Base-by-base conservation (phyloP, 495 filamentous ascomycete genomes). In the Pyrenula aspistea region DNA sequence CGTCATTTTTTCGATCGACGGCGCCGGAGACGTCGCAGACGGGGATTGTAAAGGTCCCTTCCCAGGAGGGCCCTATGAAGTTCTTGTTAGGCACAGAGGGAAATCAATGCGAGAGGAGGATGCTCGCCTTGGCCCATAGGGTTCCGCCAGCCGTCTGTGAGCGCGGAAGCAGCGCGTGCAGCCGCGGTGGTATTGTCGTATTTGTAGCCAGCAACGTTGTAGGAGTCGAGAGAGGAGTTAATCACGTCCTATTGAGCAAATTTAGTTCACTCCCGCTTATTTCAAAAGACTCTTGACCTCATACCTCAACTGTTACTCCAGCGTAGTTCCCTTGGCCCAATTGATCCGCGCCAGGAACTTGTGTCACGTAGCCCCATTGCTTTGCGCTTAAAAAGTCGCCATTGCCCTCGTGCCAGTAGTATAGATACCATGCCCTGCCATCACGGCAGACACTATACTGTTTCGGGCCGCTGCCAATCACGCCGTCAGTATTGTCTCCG, bases 381-480 rank as follows among this genome's bases (percentile, higher is more conserved):
- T 69, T 60, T 12, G 59, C 56, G 2, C 57, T 68, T 0, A 53
- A 55, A 2, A 60, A 63, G 31, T 61, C 42, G 12, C 57, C 54
- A 12, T 57, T 52, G 53, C 63, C 59, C 55, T 66, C 62, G 22
- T 64, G 60, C 57, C 63, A 66, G 24, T 61, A 64, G 52, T 69
- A 67, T 3, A 67, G 36, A 53, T 66, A 69, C 63, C 67, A 67
- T n/a, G 65, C 65, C 22, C 59, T 59, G n/a, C 59, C 59, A 42
- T 69, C 61, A 2, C 59, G 56, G 54, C 61, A 67, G 2, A 66
- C 49, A 12, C 23, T 49, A 1, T 53, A 24, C 3, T 59, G 55
- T 24, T 62, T 53, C 1, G 65, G 65, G 4, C 65, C 65, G 22
- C 25, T 53, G 20, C 63, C 65, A 47, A 67, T 67, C 31, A 42